These are phyloP conservation scores for Sporisorium sorghi DNA, from an alignment of 1,284 basidiomycete genomes.

Conservation along the genomic window DNA sequence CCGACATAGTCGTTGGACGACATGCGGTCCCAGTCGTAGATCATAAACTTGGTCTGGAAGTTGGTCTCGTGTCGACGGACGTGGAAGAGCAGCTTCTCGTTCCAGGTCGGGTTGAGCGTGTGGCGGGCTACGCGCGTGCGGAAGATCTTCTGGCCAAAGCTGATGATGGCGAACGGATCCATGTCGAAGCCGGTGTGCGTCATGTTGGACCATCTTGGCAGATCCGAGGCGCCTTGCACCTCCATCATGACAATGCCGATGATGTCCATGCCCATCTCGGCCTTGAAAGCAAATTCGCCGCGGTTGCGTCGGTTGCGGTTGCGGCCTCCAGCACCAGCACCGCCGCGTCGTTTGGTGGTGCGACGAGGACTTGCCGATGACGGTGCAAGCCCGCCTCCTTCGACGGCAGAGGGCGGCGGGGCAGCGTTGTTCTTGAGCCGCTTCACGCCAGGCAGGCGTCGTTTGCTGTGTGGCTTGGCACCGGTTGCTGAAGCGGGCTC, in stretches of 20 bases:
- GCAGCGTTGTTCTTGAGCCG: slow-evolving; percentile 22
- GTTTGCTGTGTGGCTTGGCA: slow-evolving; percentile 22
- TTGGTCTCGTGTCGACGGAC: slow-evolving; percentile 85
- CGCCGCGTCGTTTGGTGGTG: slow-evolving; percentile 6
- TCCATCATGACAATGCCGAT: slow-evolving; percentile 91
- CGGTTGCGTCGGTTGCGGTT: slow-evolving; percentile 70
- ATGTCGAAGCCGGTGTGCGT: slow-evolving; percentile 84
- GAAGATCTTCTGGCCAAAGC: slow-evolving; percentile 97
- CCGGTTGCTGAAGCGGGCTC: slow-evolving; percentile 11
- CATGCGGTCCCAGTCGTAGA: slow-evolving; percentile 68
- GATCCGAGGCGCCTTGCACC: slow-evolving; percentile 79
- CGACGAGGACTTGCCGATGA: slow-evolving; percentile 7
- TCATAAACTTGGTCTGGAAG: slow-evolving; percentile 58
- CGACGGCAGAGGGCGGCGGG: slow-evolving; percentile 6
- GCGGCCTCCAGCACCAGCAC: neutral
- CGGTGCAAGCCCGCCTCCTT: neutral
- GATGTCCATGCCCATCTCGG: slow-evolving; percentile 77
- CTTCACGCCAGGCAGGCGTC: slow-evolving; percentile 35
- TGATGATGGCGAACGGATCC: slow-evolving; percentile 96
- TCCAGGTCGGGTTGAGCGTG: slow-evolving; percentile 86
- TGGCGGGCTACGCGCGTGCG: slow-evolving; percentile 77
- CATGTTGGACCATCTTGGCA: slow-evolving; percentile 84
- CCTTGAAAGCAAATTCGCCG: slow-evolving; percentile 73
- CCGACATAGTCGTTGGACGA: slow-evolving; percentile 66
- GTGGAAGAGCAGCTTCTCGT: slow-evolving; percentile 95